A percentile compares a stretch with the other conserved stretches of the same genome.
Evolutionary conservation across 257 asterid genomes (phyloP).

Genomic region (Craterostigma plantagineum): DNA sequence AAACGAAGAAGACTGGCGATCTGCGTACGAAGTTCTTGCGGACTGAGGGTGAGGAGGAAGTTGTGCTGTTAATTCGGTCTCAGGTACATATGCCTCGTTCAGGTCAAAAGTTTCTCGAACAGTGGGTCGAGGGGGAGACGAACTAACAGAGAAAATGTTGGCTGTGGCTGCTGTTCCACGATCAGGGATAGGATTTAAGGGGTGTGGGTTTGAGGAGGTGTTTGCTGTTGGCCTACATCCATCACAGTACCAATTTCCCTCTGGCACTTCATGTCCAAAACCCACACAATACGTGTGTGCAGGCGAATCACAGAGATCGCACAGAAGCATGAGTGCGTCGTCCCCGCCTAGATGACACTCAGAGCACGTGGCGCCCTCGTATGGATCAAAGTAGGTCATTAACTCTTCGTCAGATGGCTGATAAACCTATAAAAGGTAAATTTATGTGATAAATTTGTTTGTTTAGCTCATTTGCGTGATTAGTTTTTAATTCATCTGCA

Average conservation of each 20-base stretch:
- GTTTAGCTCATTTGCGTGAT: neutral
- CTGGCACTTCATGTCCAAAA: conserved; percentile 81
- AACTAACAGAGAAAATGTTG: conserved; percentile 10
- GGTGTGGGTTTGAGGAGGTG: conserved; percentile 24
- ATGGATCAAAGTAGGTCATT: conserved; percentile 62
- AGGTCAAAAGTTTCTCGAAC: conserved; percentile 56
- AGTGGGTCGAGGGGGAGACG: too few relatives aligned
- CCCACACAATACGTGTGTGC: conserved; percentile 86
- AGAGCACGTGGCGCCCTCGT: conserved; percentile 48
- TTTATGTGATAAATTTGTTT: neutral
- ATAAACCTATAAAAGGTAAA: conserved; percentile 45
- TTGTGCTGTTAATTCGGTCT: conserved; percentile 32
- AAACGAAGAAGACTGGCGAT: conserved; percentile 33
- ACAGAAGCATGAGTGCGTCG: conserved; percentile 75
- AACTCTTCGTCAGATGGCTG: conserved; percentile 96
- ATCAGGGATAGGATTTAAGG: conserved; percentile 27
- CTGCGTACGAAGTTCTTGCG: too few relatives aligned
- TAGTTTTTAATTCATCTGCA: too few relatives aligned
- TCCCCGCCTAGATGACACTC: conserved; percentile 81
- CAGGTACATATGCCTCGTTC: conserved; percentile 66
- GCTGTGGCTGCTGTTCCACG: conserved; percentile 26
- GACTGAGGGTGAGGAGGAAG: too few relatives aligned
- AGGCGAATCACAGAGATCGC: conserved; percentile 84
- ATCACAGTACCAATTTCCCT: conserved; percentile 90
- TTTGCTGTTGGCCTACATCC: conserved; percentile 59